Evolutionary conservation across 75 land plant species (phyloP).

Genomic region (Chamaecyparis obtusa): DNA sequence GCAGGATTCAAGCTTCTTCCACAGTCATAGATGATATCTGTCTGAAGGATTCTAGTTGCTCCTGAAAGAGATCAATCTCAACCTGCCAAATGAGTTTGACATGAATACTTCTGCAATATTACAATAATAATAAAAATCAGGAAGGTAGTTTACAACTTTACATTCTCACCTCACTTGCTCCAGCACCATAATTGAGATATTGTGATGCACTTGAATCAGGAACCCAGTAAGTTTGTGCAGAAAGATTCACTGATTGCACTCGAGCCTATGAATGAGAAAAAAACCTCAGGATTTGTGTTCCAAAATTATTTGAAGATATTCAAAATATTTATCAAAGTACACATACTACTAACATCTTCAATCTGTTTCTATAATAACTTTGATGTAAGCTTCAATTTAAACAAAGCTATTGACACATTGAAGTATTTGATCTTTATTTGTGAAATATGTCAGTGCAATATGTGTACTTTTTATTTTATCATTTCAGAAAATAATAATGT

Average conservation of each 20-base stretch:
- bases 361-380: background rate
- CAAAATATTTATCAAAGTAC: background rate
- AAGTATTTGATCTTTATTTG: background rate
- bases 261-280: constrained; percentile 39
- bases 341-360: background rate
- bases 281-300: background rate
- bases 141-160: too few relatives aligned
- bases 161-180: constrained; percentile 66
- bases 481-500: too few relatives aligned
- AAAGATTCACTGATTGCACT: constrained; percentile 44
- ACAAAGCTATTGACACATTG: background rate
- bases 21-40: constrained; percentile 81
- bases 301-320: background rate
- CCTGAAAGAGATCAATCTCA: constrained; percentile 82
- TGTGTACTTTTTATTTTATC: background rate
- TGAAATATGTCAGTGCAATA: background rate
- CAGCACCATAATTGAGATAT: constrained; percentile 88
- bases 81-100: constrained; percentile 47
- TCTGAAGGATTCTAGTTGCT: constrained; percentile 58
- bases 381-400: too few relatives aligned
- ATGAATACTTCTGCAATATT: background rate
- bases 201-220: constrained; percentile 36
- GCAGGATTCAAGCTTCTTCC: constrained; percentile 96
- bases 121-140: background rate
- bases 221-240: constrained; percentile 53